phyloP scores from a whole-genome alignment of 306 rosid species.

The Carpinus fangiana region DNA sequence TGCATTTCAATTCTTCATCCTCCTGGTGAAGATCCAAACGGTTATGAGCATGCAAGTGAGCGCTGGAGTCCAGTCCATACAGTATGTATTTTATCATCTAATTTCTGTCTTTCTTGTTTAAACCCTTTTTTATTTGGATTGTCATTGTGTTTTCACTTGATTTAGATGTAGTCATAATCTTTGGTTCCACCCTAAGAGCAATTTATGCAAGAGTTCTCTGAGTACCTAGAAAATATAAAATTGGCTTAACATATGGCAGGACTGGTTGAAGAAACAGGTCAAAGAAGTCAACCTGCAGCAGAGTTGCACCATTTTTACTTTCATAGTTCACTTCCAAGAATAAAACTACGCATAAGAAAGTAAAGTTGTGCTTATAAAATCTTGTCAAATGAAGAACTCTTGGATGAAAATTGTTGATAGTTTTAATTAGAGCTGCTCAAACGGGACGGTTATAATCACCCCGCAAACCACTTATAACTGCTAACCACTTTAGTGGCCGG shows the following conservation, averaged over 20 bases:
- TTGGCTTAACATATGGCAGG: background rate
- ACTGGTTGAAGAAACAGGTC: background rate
- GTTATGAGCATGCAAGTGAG: constrained; percentile 57
- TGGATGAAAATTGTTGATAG: background rate
- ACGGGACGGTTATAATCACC: too few species aligned
- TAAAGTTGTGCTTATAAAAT: background rate
- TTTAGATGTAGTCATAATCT: background rate
- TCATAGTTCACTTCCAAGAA: background rate
- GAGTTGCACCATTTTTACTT: constrained; percentile 1
- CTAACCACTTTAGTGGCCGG: too few species aligned
- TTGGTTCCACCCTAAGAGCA: background rate
- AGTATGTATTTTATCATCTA: constrained; percentile 29
- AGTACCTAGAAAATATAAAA: background rate
- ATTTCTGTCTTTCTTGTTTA: background rate
- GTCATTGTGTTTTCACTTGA: constrained; percentile 8
- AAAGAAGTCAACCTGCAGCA: background rate
- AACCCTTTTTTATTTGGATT: background rate
- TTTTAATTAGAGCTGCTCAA: background rate
- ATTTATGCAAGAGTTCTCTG: background rate
- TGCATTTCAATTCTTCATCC: constrained; percentile 64
- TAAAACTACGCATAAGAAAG: background rate
- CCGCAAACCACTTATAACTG: too few species aligned
- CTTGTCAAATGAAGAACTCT: background rate
- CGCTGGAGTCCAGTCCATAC: constrained; percentile 62
- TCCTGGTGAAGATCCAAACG: constrained; percentile 62